These are phyloP conservation scores for Erodium maritimum DNA, from an alignment of 345 rosid genomes.

Conservation along the genomic window DNA sequence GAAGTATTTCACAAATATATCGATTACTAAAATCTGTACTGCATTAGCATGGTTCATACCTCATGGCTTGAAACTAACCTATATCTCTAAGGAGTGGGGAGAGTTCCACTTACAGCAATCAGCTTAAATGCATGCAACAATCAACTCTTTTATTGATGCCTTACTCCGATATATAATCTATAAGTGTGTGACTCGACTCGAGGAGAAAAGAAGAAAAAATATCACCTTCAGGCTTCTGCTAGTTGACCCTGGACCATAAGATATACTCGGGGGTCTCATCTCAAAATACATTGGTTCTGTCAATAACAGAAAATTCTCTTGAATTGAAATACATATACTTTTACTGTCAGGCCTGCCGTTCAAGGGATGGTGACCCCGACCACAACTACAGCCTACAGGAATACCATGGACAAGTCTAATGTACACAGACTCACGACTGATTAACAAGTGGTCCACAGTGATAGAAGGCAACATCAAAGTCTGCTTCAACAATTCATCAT, in stretches of 20 bases:
- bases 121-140: neutral
- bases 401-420: neutral
- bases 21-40: too few species aligned
- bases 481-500: neutral
- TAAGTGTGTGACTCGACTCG: neutral
- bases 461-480: too few species aligned
- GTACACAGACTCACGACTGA: neutral
- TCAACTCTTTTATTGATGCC: neutral
- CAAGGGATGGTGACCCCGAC: neutral
- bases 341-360: neutral
- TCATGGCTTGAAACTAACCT: too few species aligned
- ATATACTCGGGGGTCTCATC: neutral
- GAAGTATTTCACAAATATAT: too few species aligned
- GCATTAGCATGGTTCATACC: neutral
- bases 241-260: neutral
- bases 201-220: neutral
- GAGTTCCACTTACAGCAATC: neutral
- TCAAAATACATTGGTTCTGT: neutral
- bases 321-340: neutral
- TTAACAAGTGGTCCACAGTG: neutral
- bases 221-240: too few species aligned
- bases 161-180: neutral
- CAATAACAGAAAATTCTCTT: neutral
- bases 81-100: neutral
- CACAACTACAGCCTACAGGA: neutral